Evolutionary conservation across 768 basidiomycete genomes (phyloP), one percentile per base, ranked within the genome.

Genomic region (Mycena vitilis): DNA sequence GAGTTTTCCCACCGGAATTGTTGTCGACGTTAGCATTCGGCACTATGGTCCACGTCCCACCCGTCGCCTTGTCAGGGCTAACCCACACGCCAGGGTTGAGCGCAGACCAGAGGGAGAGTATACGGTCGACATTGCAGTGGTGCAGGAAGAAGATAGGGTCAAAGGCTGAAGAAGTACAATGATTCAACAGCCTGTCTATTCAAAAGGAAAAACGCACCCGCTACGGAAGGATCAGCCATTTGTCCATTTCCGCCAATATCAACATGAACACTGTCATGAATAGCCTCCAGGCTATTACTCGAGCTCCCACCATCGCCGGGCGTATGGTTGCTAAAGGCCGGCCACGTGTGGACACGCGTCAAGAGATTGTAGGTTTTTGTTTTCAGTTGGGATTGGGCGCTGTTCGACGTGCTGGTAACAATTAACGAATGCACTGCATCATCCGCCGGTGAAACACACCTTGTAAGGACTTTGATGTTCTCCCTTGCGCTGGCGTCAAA

Each of bases 121-220:
- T n/a, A 25, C 86, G 83, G 66, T 88, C 87, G 34, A 87, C 85
- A 54, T 88, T 85, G 65, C 75, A 69, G 71, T 88, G 87, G 68
- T 88, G 87, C 67, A 88, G 72, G 75, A 80, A 87, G 78, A 88
- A 87, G 68, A 86, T 82, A 0, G 86, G 85, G 71, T 88, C 87
- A 64, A 86, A 85, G 0, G 78, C 86, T 84, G 62, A 20, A 38
- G 25, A 30, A 13, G 25, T 40, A 7, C 36, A 16, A 52, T 44
- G n/a, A n/a, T n/a, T n/a, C n/a, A n/a, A n/a, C n/a, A n/a, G n/a
- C n/a, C n/a, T n/a, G n/a, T n/a, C n/a, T 38, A 23, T n/a, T 36
- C 20, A 49, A 30, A 42, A 6, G 13, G 13, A 38, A 56, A 23
- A 34, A 15, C 77, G 58, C 38, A 83, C 84, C 83, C 23, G 84